phyloP scores from a whole-genome alignment of 2,329 filamentous ascomycete species.

The Phoma herbarum region DNA sequence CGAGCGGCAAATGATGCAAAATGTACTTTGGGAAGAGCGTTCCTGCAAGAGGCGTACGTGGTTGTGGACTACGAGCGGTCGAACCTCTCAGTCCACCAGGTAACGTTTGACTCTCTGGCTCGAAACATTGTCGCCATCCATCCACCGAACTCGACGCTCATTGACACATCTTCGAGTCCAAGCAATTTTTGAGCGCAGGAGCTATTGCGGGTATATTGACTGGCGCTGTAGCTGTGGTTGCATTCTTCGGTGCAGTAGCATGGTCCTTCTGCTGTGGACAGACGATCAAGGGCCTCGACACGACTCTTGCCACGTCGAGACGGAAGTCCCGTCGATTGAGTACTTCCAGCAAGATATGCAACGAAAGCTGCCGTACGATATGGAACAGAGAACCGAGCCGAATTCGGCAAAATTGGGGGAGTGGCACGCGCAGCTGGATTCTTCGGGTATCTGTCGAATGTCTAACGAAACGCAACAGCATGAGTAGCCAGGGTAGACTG shows the following conservation, averaged over 20 bases:
- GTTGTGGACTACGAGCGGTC: constrained; percentile 54
- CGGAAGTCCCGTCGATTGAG: background rate
- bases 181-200: background rate
- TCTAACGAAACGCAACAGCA: background rate
- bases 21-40: constrained; percentile 69
- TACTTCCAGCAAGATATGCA: background rate
- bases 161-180: background rate
- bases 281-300: background rate
- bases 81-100: constrained; percentile 43
- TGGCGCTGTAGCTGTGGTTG: background rate
- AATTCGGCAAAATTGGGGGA: background rate
- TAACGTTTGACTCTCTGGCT: background rate
- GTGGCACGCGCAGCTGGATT: background rate
- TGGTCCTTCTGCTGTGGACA: background rate
- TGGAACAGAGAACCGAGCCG: background rate
- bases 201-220: background rate
- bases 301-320: background rate
- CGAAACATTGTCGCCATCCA: background rate
- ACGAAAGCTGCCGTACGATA: too few species aligned
- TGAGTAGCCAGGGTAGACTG: background rate
- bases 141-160: background rate
- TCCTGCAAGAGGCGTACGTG: constrained; percentile 70
- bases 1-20: constrained; percentile 62
- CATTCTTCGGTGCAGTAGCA: background rate
- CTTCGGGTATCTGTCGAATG: background rate